Evolutionary conservation across 495 filamentous ascomycete species (phyloP), one percentile per base, ranked within the genome.

Genomic region (Margaritispora aquatica): DNA sequence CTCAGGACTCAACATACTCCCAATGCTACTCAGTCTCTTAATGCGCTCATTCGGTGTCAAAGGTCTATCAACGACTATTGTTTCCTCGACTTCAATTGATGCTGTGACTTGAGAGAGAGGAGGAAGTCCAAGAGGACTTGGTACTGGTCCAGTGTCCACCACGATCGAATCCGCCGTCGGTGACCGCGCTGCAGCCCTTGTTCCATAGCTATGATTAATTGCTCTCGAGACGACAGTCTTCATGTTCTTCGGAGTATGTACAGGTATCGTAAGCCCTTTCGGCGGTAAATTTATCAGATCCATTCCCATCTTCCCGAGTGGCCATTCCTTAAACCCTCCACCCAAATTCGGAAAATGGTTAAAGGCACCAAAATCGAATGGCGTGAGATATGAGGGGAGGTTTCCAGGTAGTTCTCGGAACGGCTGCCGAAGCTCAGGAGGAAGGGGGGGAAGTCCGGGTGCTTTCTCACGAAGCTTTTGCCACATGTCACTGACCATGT

Each of bases 281-380:
- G 63, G 63, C 17, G 63, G 63, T 20, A 57, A 54, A 7, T 34
- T 57, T 2, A 57, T 27, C 9, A 66, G 38, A 29, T 60, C 60
- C 51, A 58, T 56, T 29, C 38, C 38, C 38, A 44, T 44, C 38
- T 44, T 44, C 15, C 19, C 38, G 10, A 44, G 17, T 15, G 38
- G 38, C 38, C 38, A 44, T 17, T 44, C 8, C 17, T 44, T 44
- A 8, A 8, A 15, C 19, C 38, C 38, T 44, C 58, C 62, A 1
- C 24, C 48, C 8, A 66, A 22, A 20, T 60, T 60, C 21, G 57
- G 53, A n/a, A 66, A 57, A 44, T 63, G 56, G n/a, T 59, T 62
- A 0, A 31, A 58, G 20, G 55, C 21, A 2, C 51, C 17, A 20
- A 53, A 44, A n/a, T 20, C 49, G 1, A n/a, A 44, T 3, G 38